Base-by-base conservation (phyloP, 352 stramenopile genomes). In the Phytophthora quininea region DNA sequence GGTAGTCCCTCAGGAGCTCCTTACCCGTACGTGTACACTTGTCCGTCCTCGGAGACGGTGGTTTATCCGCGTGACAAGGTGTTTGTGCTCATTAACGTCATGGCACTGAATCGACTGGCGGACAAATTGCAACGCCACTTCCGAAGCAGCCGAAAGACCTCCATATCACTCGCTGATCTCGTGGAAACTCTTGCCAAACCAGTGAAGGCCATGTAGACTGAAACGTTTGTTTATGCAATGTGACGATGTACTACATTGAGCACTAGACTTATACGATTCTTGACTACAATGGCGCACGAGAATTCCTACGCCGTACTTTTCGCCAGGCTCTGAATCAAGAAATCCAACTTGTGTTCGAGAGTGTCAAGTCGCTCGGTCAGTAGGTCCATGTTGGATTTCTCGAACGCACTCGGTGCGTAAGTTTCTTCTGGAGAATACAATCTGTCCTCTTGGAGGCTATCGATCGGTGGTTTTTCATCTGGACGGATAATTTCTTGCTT, bases 21-120 rank as follows among this genome's bases (percentile, higher is more conserved):
- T 2, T 88, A 90, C 40, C 73, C 84, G 14, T 96, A 94, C 47
- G 85, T 96, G 32, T 96, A 94, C 74, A 96, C 89, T 0, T 90
- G 82, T 54, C 86, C 88, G 11, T 71, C 75, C 0, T 83, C 83
- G 1, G 73, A 79, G 35, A 88, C 85, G 31, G 52, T 88, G 11
- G 78, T 96, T 8, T 76, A 93, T 35, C 66, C 82, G 14, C 60
- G 82, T 12, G 88, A 96, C 72, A 93, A 96, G 57, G 65, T 96
- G 1, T 94, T 96, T 27, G 86, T 90, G 42, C 67, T 96, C 8
- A 89, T 96, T 56, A 86, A 96, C 56, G 80, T 92, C 9, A 65
- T 77, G 54, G 77, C 82, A 35, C 64, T 96, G 24, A 86, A 96
- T 54, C 84, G 76, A 10, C 68, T 95, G 2, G 88, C 88, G 2